A percentile compares a stretch with the other conserved stretches of the same genome.
Evolutionary conservation across 192 early-diverging fungal species (phyloP).

Genomic region (Rhizophlyctis rosea): DNA sequence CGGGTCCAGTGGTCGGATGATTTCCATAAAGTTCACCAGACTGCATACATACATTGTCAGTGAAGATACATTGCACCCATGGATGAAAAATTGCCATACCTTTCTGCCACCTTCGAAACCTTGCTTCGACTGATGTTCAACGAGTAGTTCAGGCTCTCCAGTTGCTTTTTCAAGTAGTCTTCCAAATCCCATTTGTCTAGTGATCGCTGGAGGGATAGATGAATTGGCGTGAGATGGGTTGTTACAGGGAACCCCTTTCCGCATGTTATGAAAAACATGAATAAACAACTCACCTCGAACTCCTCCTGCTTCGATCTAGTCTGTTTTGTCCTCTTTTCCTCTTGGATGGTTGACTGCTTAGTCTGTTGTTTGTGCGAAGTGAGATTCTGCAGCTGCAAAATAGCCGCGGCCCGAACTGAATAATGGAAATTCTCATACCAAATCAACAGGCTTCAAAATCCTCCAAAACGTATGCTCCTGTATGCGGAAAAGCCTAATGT

Average conservation of each 20-base stretch:
- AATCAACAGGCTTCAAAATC: conserved; percentile 16
- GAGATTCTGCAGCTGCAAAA: neutral
- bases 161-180: conserved; percentile 28
- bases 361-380: neutral
- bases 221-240: neutral
- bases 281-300: conserved; percentile 1
- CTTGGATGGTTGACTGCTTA: neutral
- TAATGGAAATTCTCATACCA: neutral
- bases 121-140: conserved; percentile 31
- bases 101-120: conserved; percentile 30
- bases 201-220: conserved; percentile 10
- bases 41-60: conserved; percentile 1
- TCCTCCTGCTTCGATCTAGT: too few relatives aligned
- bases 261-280: neutral
- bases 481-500: conserved; percentile 27
- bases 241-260: neutral
- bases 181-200: conserved; percentile 22
- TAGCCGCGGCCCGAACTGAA: neutral
- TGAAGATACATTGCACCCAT: neutral
- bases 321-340: neutral
- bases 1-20: conserved; percentile 33
- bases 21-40: conserved; percentile 24
- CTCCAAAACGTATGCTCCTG: conserved; percentile 44
- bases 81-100: conserved; percentile 14
- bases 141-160: conserved; percentile 20